Base-by-base conservation (phyloP, 2,329 filamentous ascomycete genomes). In the Cladosporium sp. region DNA sequence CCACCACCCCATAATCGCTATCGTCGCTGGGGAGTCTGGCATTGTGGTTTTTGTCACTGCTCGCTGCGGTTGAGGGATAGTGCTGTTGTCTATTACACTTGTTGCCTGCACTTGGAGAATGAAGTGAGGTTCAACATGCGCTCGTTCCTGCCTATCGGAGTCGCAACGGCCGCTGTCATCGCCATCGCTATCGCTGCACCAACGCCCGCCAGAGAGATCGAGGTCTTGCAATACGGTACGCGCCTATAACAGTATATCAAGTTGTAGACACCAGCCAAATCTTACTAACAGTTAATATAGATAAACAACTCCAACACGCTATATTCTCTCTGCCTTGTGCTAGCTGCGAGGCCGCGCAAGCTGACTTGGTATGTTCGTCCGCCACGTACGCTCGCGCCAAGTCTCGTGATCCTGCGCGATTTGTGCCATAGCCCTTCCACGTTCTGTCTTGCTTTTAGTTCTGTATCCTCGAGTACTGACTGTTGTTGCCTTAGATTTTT, bases 291-390 rank as follows among this genome's bases (percentile, higher is more conserved):
- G 28, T 10, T n/a, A n/a, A 52, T 60, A 24, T 21, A 65, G 64
- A 65, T 21, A 54, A 52, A 49, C 47, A 65, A 54, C 41, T 58
- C 14, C 57, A 60, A 38, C 55, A 65, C 64, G 44, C 49, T 41
- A 60, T 55, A 28, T 65, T 65, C 64, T 59, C 55, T 32, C 32
- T 65, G 55, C 64, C 64, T 59, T 65, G 64, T 65, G 57, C 64
- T 65, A 60, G 64, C 64, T 65, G 64, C 64, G 57, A 65, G 57
- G 64, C 64, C 64, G 36, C 64, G 64, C 64, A 65, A 65, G 64
- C 64, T 54, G 64, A 65, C 64, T 28, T 65, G 64, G 64, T 65
- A 65, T 65, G 64, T 65, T 34, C 55, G 12, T 47, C 61, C 61
- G 51, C 61, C 61, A 34, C 61, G 51, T 34, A 64, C 51, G 51